Evolutionary conservation across 2,329 filamentous ascomycete genomes (phyloP).

Genomic region (Trichoderma sp.): DNA sequence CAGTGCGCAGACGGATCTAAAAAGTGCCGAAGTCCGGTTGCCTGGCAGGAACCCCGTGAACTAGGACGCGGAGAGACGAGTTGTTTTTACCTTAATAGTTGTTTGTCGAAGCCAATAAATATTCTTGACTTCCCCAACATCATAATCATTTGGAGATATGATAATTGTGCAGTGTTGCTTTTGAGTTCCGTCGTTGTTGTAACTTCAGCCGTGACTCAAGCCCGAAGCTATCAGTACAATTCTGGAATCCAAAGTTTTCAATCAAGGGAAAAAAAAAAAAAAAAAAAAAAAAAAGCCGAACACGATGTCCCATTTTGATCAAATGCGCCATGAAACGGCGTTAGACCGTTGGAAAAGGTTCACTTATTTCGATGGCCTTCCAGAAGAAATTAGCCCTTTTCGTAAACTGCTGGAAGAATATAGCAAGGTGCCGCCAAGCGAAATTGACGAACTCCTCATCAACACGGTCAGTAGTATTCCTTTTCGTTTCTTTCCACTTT

Average conservation of each 20-base stretch:
- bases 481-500: no score
- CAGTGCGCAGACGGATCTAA: not conserved
- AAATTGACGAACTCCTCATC: not conserved
- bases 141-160: not conserved
- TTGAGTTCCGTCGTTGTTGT: not conserved
- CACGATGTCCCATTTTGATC: not conserved
- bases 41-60: not conserved
- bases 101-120: not conserved
- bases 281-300: not conserved
- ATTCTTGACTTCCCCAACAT: not conserved
- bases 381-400: not conserved
- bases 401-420: not conserved
- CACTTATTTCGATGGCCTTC: not conserved
- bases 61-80: not conserved
- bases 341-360: not conserved
- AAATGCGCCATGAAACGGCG: not conserved
- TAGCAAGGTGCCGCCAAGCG: not conserved
- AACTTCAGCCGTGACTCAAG: not conserved
- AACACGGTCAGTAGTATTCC: not conserved
- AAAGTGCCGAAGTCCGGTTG: slow-evolving; percentile 1
- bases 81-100: not conserved
- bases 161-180: not conserved
- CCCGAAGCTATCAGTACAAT: not conserved
- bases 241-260: not conserved
- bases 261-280: no score